Base-by-base conservation (phyloP, 169 alveolate genomes). In the Cryptosporidium andersoni region DNA sequence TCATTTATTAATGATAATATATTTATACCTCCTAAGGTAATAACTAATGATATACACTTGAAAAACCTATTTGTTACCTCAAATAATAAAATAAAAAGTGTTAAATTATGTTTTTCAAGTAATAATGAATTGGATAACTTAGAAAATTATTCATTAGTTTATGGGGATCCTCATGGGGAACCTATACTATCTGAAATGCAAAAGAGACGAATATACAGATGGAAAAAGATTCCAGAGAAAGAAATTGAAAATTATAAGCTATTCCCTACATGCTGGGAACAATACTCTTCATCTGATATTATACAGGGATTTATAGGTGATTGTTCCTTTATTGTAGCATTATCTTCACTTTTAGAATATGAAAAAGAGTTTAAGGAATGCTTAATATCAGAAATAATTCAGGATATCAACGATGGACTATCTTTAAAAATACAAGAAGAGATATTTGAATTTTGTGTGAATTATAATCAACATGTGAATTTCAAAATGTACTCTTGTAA, bases 251-350 rank as follows among this genome's bases (percentile, higher is more conserved):
- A 25, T 25, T 25, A 25, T 25, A 25, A 25, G 25, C 52, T 53
- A 47, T 51, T 80, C 48, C 82, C 64, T 36, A 43, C 39, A 9
- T 64, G 81, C 47, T 80, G 62, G 37, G 43, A 66, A 2, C 12
- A 82, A 12, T 81, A 89, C 3, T 90, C 92, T 6, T 66, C 85
- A 14, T 43, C 64, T 16, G 60, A 74, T 49, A 95, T 93, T 43
- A 91, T 91, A 45, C 97, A 96, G 81, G 97, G 97, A 9, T 94
- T 93, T 82, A 96, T 95, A 11, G 98, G 98, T 0, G 98, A 96
- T 82, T 96, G 98, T 81, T 95, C 98, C 14, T 95, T 95, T 65
- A 89, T 96, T 11, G 89, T 96, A 3, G 90, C 95, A 37, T 81
- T 96, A 52, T 95, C 98, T 1, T 93, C 93, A 39, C 88, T 96